Conservation (phyloP, 2,329 filamentous ascomycete genomes). For the Basipetospora chlamydospora region DNA sequence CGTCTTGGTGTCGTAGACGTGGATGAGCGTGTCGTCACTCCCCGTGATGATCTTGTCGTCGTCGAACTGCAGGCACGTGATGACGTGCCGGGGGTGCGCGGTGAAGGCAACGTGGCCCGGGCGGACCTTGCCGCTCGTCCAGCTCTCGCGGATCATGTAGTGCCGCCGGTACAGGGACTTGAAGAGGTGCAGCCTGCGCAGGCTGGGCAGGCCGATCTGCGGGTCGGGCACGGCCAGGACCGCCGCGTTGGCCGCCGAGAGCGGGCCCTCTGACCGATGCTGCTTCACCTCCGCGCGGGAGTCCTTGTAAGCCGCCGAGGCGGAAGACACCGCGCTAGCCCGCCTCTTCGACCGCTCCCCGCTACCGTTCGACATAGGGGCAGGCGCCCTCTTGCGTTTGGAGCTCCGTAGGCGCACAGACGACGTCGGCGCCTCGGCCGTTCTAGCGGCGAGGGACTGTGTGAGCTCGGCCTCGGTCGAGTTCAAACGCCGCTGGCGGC, state of each 20-base stretch:
- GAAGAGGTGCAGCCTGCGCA: constrained; percentile 80
- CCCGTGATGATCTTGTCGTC: constrained; percentile 96
- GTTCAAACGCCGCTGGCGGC: constrained; percentile 37
- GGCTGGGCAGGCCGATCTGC: constrained; percentile 58
- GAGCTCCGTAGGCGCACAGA: constrained; percentile 31
- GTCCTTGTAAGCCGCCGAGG: constrained; percentile 27
- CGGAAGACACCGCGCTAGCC: too few species aligned
- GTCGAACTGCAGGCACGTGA: constrained; percentile 95
- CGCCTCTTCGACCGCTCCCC: constrained; percentile 40
- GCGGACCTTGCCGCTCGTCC: constrained; percentile 75
- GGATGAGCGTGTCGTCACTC: constrained; percentile 93
- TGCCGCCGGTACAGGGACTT: constrained; percentile 93
- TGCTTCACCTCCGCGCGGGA: constrained; percentile 25
- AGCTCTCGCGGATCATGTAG: constrained; percentile 76
- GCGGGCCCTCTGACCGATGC: constrained; percentile 62
- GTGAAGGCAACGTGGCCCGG: constrained; percentile 82
- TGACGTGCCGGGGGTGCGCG: constrained; percentile 91
- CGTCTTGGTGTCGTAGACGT: constrained; percentile 95
- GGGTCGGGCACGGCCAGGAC: constrained; percentile 69
- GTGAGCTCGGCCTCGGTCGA: constrained; percentile 38
- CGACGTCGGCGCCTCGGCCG: constrained; percentile 29
- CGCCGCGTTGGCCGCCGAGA: constrained; percentile 77
- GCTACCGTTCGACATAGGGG: constrained; percentile 24
- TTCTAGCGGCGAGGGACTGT: constrained; percentile 15
- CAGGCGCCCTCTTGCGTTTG: constrained; percentile 41